Percentiles rank a stretch among this genome's conserved stretches.
Evolutionary conservation across 495 filamentous ascomycete species (phyloP).

Genomic region (Xylaria intraflava): DNA sequence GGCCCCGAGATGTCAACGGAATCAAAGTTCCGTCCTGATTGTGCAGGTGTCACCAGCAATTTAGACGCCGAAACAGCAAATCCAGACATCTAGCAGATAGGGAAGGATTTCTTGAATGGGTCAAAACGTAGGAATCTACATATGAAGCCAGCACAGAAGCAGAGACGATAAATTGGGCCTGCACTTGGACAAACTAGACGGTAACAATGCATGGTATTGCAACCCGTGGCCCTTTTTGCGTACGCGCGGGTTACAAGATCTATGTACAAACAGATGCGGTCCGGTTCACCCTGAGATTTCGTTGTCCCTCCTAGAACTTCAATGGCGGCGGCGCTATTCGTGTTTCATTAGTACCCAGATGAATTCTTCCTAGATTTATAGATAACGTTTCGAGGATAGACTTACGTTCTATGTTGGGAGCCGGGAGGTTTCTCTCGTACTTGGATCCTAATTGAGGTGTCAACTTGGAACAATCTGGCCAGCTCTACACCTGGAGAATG

Average conservation of each 20-base stretch:
- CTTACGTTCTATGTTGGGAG: conserved; percentile 73
- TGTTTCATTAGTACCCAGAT: conserved; percentile 5
- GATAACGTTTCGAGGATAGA: conserved; percentile 11
- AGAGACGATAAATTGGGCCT: neutral
- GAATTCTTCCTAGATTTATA: neutral
- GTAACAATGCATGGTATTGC: neutral
- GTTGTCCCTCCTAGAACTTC: conserved; percentile 33
- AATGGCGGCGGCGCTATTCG: conserved; percentile 37
- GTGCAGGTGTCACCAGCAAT: no score
- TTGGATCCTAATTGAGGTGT: conserved; percentile 63
- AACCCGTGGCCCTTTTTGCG: neutral
- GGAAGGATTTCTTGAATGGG: no score
- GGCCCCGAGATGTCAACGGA: no score
- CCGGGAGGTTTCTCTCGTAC: conserved; percentile 88
- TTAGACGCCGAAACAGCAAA: neutral
- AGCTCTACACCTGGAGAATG: neutral
- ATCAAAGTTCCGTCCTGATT: no score
- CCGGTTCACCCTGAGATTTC: conserved; percentile 6
- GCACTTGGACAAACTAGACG: neutral
- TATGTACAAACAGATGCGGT: conserved; percentile 19
- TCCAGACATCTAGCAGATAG: no score
- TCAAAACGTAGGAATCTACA: neutral
- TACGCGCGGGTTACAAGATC: conserved; percentile 14
- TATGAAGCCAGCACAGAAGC: neutral
- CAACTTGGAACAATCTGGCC: conserved; percentile 1